Conservation (phyloP, 2,329 filamentous ascomycete genomes). For the Chrysoporthe austroafricana region DNA sequence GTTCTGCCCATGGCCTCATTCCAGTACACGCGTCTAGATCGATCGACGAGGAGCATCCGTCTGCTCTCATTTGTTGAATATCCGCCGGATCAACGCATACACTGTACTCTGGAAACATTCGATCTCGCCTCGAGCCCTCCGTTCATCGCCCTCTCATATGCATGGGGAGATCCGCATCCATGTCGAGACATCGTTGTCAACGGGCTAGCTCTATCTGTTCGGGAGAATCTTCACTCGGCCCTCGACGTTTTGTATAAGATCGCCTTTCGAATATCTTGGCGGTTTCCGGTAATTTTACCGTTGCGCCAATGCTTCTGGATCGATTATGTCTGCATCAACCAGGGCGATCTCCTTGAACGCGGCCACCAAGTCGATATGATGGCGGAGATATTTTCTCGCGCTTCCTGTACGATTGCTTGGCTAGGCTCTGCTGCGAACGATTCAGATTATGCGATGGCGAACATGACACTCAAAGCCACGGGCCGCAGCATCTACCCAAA, state of each 20-base stretch:
- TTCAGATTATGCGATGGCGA: neutral
- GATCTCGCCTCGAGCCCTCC: conserved; percentile 29
- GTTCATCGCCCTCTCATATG: conserved; percentile 34
- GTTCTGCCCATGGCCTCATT: neutral
- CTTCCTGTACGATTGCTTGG: conserved; percentile 3
- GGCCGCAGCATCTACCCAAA: neutral
- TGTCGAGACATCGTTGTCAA: conserved; percentile 23
- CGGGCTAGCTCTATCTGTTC: conserved; percentile 18
- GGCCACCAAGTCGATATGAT: conserved; percentile 28
- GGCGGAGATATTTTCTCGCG: conserved; percentile 11
- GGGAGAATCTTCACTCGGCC: conserved; percentile 26
- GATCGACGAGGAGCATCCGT: conserved; percentile 10
- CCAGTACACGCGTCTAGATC: conserved; percentile 7
- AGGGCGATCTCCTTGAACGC: conserved; percentile 25
- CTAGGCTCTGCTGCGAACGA: neutral
- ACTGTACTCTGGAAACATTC: conserved; percentile 27
- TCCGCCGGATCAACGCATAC: neutral
- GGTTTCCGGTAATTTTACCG: too few relatives aligned
- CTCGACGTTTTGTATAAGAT: conserved; percentile 12
- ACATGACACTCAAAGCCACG: neutral
- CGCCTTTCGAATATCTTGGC: too few relatives aligned
- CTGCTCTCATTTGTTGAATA: neutral
- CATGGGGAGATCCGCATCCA: conserved; percentile 31
- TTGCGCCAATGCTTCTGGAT: conserved; percentile 19
- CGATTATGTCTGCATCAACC: conserved; percentile 29